Evolutionary conservation across 83 land plant genomes (phyloP).

Genomic region (Larix sibirica): DNA sequence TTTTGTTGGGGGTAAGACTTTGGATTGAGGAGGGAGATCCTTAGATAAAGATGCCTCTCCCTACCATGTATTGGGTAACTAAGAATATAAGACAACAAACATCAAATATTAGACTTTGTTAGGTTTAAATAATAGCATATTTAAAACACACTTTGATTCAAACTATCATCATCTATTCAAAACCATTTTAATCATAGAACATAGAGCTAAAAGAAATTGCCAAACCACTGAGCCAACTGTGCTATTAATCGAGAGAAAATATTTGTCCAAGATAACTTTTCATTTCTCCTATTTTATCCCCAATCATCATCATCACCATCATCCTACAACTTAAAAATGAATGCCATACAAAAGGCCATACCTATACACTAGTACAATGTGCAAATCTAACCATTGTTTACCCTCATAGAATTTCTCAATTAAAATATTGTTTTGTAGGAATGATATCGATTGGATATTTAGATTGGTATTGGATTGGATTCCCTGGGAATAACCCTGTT

Average conservation of each 20-base stretch:
- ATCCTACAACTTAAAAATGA: constrained; percentile 15
- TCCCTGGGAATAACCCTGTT: neutral
- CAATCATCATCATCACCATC: constrained; percentile 38
- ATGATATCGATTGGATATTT: neutral
- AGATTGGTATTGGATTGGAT: no score
- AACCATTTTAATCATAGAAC: neutral
- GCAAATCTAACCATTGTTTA: neutral
- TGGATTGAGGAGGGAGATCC: neutral
- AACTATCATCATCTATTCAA: neutral
- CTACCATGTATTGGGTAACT: neutral
- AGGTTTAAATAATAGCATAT: neutral
- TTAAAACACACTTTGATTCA: neutral
- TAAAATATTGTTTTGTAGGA: neutral
- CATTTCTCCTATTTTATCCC: constrained; percentile 56
- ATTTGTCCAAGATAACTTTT: constrained; percentile 64
- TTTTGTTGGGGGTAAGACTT: no score
- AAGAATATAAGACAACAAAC: neutral
- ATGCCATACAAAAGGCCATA: neutral
- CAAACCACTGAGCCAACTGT: constrained; percentile 91
- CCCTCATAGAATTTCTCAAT: neutral
- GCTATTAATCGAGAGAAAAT: constrained; percentile 69
- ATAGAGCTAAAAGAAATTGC: constrained; percentile 25
- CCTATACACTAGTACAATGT: neutral
- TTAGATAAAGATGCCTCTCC: neutral
- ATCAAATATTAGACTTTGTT: neutral